Percentiles rank a stretch among this genome's conserved stretches.
Evolutionary conservation across 2,329 filamentous ascomycete species (phyloP).

Genomic region (Chaetomiaceae sp.): DNA sequence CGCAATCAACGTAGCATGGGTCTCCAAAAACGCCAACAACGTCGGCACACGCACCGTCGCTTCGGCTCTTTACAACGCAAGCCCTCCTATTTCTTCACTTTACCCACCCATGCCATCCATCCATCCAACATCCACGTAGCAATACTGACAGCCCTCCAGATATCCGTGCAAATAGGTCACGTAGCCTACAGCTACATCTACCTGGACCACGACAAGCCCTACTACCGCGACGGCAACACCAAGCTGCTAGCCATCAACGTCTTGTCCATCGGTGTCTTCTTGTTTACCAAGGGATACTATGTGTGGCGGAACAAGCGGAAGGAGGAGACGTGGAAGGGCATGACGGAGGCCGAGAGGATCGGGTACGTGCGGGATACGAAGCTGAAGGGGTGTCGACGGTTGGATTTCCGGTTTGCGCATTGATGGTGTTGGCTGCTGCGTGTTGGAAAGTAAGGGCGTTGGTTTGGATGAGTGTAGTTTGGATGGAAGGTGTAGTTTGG

Average conservation of each 20-base stretch:
- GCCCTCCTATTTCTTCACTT: neutral
- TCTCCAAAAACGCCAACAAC: slow-evolving; percentile 54
- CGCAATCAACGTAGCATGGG: slow-evolving; percentile 56
- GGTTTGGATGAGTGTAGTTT: too few relatives aligned
- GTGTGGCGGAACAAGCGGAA: slow-evolving; percentile 45
- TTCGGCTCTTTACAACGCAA: slow-evolving; percentile 54
- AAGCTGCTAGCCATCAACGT: slow-evolving; percentile 47
- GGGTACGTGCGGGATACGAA: slow-evolving; percentile 44
- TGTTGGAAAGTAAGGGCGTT: too few relatives aligned
- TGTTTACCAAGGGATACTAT: slow-evolving; percentile 51
- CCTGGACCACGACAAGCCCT: slow-evolving; percentile 49
- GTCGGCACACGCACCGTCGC: slow-evolving; percentile 57
- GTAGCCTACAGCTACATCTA: slow-evolving; percentile 44
- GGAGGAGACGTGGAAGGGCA: slow-evolving; percentile 43
- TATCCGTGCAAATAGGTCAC: slow-evolving; percentile 35
- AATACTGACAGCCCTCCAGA: too few relatives aligned
- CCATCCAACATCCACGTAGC: too few relatives aligned
- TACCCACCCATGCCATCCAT: neutral
- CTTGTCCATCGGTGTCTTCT: slow-evolving; percentile 47
- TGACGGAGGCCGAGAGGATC: slow-evolving; percentile 45
- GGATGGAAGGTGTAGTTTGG: too few relatives aligned
- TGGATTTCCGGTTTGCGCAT: slow-evolving; percentile 42
- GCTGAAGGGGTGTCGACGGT: slow-evolving; percentile 41
- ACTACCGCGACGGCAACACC: slow-evolving; percentile 52
- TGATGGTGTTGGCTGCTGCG: slow-evolving; percentile 20